Evolutionary conservation across 352 stramenopile species (phyloP).

Genomic region (Phytopythium aichiense): DNA sequence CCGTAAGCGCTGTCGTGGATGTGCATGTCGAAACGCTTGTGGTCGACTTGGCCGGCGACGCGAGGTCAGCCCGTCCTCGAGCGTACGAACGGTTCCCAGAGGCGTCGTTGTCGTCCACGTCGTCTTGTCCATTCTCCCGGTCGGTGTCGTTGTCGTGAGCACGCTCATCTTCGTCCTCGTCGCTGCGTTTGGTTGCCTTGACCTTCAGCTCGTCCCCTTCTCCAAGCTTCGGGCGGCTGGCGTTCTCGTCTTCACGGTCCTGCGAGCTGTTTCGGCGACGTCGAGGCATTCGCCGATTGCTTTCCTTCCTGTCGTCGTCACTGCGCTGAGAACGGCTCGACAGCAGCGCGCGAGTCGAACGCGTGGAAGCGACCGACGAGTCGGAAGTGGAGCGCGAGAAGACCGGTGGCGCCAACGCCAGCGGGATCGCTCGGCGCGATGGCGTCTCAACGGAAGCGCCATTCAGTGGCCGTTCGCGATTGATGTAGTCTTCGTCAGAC

Average conservation of each 20-base stretch:
- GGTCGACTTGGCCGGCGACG: conserved; percentile 32
- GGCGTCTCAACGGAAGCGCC: conserved; percentile 7
- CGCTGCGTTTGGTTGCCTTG: neutral
- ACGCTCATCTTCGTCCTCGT: neutral
- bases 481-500: conserved; percentile 72
- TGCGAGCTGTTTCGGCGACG: conserved; percentile 2
- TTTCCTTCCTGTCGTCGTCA: neutral
- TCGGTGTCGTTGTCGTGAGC: neutral
- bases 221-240: neutral
- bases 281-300: neutral
- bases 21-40: conserved; percentile 28
- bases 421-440: conserved; percentile 6
- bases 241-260: neutral
- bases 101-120: neutral
- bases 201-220: neutral
- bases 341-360: conserved; percentile 5
- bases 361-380: conserved; percentile 12
- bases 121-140: neutral
- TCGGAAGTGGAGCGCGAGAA: conserved; percentile 18
- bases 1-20: conserved; percentile 35
- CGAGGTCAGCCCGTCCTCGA: conserved; percentile 15
- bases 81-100: neutral
- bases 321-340: conserved; percentile 1
- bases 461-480: conserved; percentile 36
- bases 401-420: conserved; percentile 1